Evolutionary conservation across 495 filamentous ascomycete species (phyloP).

Genomic region (Neurospora discreta): DNA sequence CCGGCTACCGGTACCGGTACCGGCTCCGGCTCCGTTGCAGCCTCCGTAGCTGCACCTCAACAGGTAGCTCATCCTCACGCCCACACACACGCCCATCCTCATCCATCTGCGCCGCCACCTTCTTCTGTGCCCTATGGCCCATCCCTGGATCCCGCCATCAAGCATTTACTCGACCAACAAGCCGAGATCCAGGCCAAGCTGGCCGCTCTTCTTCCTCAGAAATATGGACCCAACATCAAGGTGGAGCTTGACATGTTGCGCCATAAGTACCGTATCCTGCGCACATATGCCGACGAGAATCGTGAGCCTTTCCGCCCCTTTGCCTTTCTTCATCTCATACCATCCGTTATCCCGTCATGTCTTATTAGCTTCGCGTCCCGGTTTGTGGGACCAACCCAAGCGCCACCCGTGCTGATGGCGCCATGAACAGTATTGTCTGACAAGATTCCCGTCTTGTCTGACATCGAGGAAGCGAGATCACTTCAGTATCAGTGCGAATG

Average conservation of each 20-base stretch:
- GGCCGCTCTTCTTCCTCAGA: constrained; percentile 32
- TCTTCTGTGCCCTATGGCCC: constrained; percentile 20
- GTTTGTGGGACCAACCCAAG: not conserved
- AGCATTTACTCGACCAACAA: constrained; percentile 35
- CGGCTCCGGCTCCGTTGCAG: not conserved
- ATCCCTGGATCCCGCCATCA: constrained; percentile 34
- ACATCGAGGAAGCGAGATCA: constrained; percentile 37
- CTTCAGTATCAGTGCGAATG: constrained; percentile 41
- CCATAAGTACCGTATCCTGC: constrained; percentile 34
- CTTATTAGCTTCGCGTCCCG: not conserved
- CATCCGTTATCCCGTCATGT: not conserved
- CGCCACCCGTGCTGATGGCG: constrained; percentile 19
- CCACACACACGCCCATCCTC: not conserved
- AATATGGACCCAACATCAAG: constrained; percentile 31
- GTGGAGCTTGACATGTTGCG: constrained; percentile 37
- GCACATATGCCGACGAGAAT: constrained; percentile 30
- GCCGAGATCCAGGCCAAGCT: constrained; percentile 39
- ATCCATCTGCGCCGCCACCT: not conserved
- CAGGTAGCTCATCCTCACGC: not conserved
- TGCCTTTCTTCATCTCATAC: constrained; percentile 1
- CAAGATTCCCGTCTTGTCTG: constrained; percentile 31
- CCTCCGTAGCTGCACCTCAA: not conserved
- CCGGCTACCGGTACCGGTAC: not conserved
- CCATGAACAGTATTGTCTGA: constrained; percentile 27
- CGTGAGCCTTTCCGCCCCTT: constrained; percentile 25